Evolutionary conservation across 768 basidiomycete genomes (phyloP).

Genomic region (Lentinula sp.): DNA sequence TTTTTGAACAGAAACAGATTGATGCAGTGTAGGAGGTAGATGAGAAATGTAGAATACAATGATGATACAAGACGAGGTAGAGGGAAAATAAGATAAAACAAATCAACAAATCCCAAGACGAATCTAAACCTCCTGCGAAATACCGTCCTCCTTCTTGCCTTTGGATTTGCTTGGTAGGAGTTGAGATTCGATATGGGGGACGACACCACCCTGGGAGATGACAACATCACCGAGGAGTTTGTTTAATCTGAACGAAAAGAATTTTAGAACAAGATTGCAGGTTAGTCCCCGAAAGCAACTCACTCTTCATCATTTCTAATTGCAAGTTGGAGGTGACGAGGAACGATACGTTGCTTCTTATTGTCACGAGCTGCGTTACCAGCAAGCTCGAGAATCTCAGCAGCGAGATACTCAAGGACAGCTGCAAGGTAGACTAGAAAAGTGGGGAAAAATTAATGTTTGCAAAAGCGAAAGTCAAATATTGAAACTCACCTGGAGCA

Average conservation of each 20-base stretch:
- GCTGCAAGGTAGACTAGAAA: conserved; percentile 78
- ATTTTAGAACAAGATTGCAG: not conserved
- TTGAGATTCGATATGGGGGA: conserved; percentile 59
- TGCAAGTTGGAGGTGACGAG: conserved; percentile 87
- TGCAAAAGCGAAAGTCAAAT: too few species aligned
- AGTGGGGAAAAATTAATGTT: not conserved
- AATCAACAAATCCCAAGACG: not conserved
- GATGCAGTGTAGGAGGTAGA: not conserved
- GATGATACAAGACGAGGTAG: conserved; percentile 6
- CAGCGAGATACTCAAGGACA: conserved; percentile 87
- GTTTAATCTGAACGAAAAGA: conserved; percentile 42
- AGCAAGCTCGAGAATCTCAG: conserved; percentile 90
- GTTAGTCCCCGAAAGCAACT: conserved; percentile 10
- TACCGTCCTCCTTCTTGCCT: conserved; percentile 23
- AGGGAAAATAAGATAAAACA: not conserved
- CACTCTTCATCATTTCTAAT: conserved; percentile 89
- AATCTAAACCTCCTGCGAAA: conserved; percentile 14
- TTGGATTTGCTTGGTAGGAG: conserved; percentile 27
- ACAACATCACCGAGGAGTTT: conserved; percentile 81
- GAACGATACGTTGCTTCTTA: conserved; percentile 93
- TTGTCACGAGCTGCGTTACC: conserved; percentile 81
- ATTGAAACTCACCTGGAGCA: conserved; percentile 56
- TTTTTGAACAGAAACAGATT: not conserved
- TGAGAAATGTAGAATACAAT: not conserved
- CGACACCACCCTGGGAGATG: conserved; percentile 89